Evolutionary conservation across 345 rosid genomes (phyloP).

Genomic region (Odontarrhena argentea): DNA sequence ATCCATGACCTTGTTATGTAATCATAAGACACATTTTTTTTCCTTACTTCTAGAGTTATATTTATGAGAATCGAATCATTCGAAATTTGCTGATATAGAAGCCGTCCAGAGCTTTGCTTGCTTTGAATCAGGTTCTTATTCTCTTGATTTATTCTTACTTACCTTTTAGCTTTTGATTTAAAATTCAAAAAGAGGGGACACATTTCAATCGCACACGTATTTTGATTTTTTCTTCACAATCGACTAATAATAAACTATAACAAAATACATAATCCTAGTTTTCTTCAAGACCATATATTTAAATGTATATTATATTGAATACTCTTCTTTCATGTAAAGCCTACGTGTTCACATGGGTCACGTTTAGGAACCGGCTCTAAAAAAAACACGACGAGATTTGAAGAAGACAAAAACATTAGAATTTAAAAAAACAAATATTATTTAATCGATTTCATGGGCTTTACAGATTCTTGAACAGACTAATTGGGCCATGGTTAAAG

Average conservation of each 20-base stretch:
- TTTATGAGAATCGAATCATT: conserved; percentile 20
- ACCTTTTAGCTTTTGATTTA: conserved; percentile 25
- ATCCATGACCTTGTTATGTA: not conserved
- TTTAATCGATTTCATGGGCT: conserved; percentile 33
- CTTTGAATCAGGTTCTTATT: conserved; percentile 35
- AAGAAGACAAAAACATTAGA: conserved; percentile 11
- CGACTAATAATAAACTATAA: not conserved
- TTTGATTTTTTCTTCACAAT: conserved; percentile 24
- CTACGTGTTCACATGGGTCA: conserved; percentile 35
- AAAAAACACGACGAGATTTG: conserved; percentile 11
- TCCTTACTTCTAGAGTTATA: not conserved
- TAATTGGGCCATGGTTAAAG: conserved; percentile 34
- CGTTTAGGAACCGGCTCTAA: conserved; percentile 18
- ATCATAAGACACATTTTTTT: not conserved
- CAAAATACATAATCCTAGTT: conserved; percentile 5
- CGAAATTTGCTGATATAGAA: conserved; percentile 7
- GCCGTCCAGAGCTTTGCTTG: conserved; percentile 26
- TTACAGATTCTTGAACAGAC: conserved; percentile 38
- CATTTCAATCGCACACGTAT: not conserved
- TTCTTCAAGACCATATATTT: conserved; percentile 4
- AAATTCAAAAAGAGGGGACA: not conserved
- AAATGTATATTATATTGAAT: not conserved
- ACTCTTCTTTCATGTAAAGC: not conserved
- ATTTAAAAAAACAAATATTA: not conserved
- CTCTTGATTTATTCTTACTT: conserved; percentile 8